Base-by-base conservation (phyloP, 2,329 filamentous ascomycete genomes). In the Cyclaneusma minus region DNA sequence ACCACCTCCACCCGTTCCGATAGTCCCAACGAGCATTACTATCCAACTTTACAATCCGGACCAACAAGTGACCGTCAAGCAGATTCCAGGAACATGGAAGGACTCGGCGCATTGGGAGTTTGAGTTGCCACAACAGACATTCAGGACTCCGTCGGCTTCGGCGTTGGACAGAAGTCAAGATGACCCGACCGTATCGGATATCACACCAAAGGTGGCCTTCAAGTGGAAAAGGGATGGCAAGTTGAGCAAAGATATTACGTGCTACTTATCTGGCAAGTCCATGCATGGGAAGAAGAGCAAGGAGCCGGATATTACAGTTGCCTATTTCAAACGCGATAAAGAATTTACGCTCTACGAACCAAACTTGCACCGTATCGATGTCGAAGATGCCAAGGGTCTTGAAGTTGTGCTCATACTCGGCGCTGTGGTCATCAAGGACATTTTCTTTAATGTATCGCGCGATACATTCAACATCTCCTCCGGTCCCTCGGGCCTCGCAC, bases 231-330 rank as follows among this genome's bases (percentile, higher is more conserved):
- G 76, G 42, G 87, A 94, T 49, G 76, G 84, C 35, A 77, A 83
- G 36, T 55, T 93, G 29, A 79, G 74, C 31, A 89, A 80, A 53
- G 83, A 93, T 43, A 71, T 93, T 59, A 83, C 80, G 2, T 94
- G 85, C 51, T 84, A 78, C 50, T 64, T 93, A 55, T 79, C 76
- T 0, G 85, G 87, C 10, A 80, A 74, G 47, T 77, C 70, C 8
- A 68, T 78, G 0, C 68, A 68, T 16, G 70, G 68, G 13, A 81
- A 75, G 52, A 81, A 81, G 58, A 79, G 64, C 56, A 87, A 81
- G 47, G 89, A 98, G 48, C 87, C 89, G 0, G 89, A 95, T 51
- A 95, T 95, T 39, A 85, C 84, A 0, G 64, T 95, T n/a, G 84
- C 83, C 3, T 66, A 95, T 41, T 92, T 85, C 59, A 73, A 77